phyloP scores from a whole-genome alignment of 108 stramenopile species.

The Skeletonema potamos region DNA sequence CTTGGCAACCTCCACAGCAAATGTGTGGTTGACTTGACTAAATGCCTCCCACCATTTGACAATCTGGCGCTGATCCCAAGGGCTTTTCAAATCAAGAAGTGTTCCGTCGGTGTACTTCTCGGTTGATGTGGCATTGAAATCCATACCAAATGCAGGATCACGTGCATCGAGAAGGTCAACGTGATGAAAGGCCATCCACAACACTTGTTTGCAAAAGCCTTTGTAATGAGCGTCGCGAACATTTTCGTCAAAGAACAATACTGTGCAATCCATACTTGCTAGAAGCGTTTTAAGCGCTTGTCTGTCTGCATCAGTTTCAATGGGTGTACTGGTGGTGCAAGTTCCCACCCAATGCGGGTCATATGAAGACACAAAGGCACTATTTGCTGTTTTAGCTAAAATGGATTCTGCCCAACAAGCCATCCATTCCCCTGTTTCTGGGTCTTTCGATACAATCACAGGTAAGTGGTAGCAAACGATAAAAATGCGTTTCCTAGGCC shows the following conservation, averaged over 20 bases:
- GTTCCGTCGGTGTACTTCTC: slow-evolving; percentile 6
- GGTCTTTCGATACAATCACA: slow-evolving; percentile 46
- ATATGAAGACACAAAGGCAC: slow-evolving; percentile 36
- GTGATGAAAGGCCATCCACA: slow-evolving; percentile 81
- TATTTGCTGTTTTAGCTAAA: slow-evolving; percentile 58
- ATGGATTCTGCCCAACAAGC: slow-evolving; percentile 71
- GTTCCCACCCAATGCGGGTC: slow-evolving; percentile 74
- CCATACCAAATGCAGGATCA: slow-evolving; percentile 45
- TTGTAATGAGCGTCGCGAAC: slow-evolving; percentile 56
- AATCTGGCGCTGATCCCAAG: slow-evolving; percentile 49
- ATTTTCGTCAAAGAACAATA: slow-evolving; percentile 57
- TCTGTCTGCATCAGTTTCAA: slow-evolving; percentile 51
- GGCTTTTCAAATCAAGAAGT: slow-evolving; percentile 12
- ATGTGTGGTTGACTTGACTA: slow-evolving; percentile 54
- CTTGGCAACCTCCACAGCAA: slow-evolving; percentile 45
- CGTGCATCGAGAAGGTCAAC: slow-evolving; percentile 52
- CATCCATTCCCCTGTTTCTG: slow-evolving; percentile 40
- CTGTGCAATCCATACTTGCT: slow-evolving; percentile 67
- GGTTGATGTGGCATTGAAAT: slow-evolving; percentile 42
- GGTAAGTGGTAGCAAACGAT: slow-evolving; percentile 80
- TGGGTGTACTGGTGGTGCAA: slow-evolving; percentile 25
- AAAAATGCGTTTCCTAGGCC: slow-evolving; percentile 20
- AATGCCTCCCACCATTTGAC: slow-evolving; percentile 57
- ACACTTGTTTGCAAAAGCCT: slow-evolving; percentile 71
- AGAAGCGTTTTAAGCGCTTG: slow-evolving; percentile 42